A percentile compares a stretch with the other conserved stretches of the same genome.
Evolutionary conservation across 1,284 basidiomycete species (phyloP).

Genomic region (Rhodotorula sp.): DNA sequence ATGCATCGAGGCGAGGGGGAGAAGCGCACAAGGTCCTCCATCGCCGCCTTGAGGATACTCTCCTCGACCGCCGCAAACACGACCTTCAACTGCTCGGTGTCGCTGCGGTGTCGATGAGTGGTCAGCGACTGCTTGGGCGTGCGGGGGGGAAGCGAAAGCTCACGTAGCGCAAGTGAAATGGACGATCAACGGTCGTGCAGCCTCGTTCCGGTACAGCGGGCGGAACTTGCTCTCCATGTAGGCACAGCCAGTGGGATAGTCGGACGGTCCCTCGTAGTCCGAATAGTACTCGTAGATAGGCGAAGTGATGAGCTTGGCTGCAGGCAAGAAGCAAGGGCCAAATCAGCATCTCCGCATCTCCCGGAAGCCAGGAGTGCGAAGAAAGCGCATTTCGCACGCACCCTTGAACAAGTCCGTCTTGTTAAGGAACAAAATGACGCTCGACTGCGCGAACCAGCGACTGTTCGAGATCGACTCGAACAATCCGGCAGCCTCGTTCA

Average conservation of each 20-base stretch:
- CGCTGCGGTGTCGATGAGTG: not conserved
- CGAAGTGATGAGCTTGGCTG: slow-evolving; percentile 39
- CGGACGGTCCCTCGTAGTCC: slow-evolving; percentile 40
- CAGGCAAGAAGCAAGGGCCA: too few species aligned
- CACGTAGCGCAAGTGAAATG: slow-evolving; percentile 38
- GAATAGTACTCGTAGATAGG: slow-evolving; percentile 43
- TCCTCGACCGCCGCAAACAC: slow-evolving; percentile 40
- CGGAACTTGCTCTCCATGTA: slow-evolving; percentile 43
- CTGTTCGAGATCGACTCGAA: slow-evolving; percentile 49
- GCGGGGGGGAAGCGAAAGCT: not conserved
- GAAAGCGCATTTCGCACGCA: not conserved
- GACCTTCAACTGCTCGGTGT: slow-evolving; percentile 41
- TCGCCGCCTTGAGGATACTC: slow-evolving; percentile 39
- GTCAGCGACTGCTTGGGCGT: too few species aligned
- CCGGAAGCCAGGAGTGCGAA: too few species aligned
- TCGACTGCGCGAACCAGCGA: slow-evolving; percentile 43
- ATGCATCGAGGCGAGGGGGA: too few species aligned
- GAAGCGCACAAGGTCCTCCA: slow-evolving; percentile 31
- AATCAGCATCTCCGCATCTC: not conserved
- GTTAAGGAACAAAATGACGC: slow-evolving; percentile 53
- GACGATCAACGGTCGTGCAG: slow-evolving; percentile 30
- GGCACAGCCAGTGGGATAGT: slow-evolving; percentile 39
- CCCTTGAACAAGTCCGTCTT: slow-evolving; percentile 53
- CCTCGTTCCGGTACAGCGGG: slow-evolving; percentile 39
- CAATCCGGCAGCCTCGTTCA: slow-evolving; percentile 52